phyloP scores from a whole-genome alignment of 2,329 filamentous ascomycete genomes.

The Botrytis galanthina region DNA sequence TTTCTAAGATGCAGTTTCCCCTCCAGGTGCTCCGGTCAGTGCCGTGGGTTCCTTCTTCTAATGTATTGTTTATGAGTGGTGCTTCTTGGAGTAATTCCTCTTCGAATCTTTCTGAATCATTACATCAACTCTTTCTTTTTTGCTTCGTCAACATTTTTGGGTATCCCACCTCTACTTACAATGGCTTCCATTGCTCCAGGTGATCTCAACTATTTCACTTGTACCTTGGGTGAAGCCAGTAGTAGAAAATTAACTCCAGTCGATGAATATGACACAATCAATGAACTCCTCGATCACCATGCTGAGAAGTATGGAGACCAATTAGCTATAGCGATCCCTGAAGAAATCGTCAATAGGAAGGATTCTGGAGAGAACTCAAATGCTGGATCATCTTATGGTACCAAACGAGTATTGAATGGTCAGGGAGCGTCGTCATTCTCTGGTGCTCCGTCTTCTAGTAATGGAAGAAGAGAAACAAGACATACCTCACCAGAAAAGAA shows the following conservation, averaged over 20 bases:
- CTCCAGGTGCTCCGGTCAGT: not conserved
- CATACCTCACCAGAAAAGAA: not conserved
- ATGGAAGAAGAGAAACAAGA: no score
- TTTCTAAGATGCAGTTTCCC: not conserved
- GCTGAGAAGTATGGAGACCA: conserved; percentile 2
- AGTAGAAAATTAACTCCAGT: conserved; percentile 41
- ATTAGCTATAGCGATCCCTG: not conserved
- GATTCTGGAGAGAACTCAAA: not conserved
- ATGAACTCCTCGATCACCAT: conserved; percentile 47
- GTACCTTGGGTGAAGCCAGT: conserved; percentile 54
- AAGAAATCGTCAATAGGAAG: not conserved
- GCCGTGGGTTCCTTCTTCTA: not conserved
- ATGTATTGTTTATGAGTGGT: not conserved
- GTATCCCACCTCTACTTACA: not conserved
- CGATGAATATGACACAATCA: conserved; percentile 50
- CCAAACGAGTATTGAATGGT: not conserved
- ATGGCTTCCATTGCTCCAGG: not conserved
- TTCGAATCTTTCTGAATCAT: not conserved
- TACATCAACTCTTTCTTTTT: not conserved
- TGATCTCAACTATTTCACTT: conserved; percentile 51
- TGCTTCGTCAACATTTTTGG: not conserved
- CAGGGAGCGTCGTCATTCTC: not conserved
- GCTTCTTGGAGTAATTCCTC: not conserved
- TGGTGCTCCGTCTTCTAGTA: not conserved
- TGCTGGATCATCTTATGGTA: not conserved